Evolutionary conservation across 1,284 basidiomycete genomes (phyloP), one percentile per base, ranked within the genome.

Genomic region (Amylostereum areolatum): DNA sequence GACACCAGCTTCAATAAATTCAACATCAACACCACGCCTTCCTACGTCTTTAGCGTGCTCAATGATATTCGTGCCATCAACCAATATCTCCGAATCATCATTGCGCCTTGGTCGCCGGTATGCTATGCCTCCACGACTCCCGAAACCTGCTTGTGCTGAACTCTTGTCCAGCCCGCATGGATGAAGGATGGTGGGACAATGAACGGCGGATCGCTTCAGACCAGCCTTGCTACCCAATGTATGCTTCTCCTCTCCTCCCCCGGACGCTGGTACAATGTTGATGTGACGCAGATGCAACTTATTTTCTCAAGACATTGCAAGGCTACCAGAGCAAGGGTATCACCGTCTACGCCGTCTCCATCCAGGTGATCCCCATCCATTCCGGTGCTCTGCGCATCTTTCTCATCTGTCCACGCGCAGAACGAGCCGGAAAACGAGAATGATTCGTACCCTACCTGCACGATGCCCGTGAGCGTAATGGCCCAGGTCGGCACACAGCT

Each of bases 81-180:
- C 45, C 57, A 55, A 10, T 57, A 60, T 50, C 51, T 77, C 33
- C 70, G 66, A 54, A 62, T 78, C 4, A 72, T 76, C 45, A 51
- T 77, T 10, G 34, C 74, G 30, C 77, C 77, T 1, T 79, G 77
- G 77, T 77, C 74, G 48, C 73, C 75, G 8, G 75, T 77, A 52
- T 52, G 68, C 9, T 39, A 3, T 40, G 12, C 5, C 8, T 6
- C 8, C 29, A 4, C 8, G n/a, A 36, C 31, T 2, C 25, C 7
- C 12, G 3, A 9, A 4, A 27, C 35, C 43, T 7, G 4, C 31
- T 12, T 25, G 30, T 8, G 35, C 45, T 45, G 44, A 54, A 27
- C 47, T 33, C 30, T 30, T 24, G 28, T 47, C 25, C 48, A 78
- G 75, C 77, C 77, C 3, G 74, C 62, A 9, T 79, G 77, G 77